Conservation (phyloP, 345 rosid genomes). For the Microthlaspi erraticum region DNA sequence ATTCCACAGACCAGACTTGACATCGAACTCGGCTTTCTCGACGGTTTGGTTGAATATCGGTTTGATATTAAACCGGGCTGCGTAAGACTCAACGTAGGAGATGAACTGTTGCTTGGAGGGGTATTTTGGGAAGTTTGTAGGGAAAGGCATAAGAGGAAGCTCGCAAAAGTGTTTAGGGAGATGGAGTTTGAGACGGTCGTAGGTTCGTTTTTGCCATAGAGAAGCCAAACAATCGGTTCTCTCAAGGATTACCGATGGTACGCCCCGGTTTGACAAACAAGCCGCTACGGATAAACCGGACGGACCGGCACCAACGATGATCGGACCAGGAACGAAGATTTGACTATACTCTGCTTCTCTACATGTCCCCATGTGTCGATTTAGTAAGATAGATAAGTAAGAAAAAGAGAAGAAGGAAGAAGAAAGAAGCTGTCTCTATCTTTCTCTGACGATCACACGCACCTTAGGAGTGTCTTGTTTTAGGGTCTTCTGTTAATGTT, state of each 20-base stretch:
- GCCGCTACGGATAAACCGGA: constrained; percentile 87
- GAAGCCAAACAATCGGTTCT: constrained; percentile 78
- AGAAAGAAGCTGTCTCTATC: constrained; percentile 20
- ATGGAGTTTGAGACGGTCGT: constrained; percentile 89
- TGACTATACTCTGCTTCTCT: constrained; percentile 37
- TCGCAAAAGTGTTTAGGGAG: constrained; percentile 87
- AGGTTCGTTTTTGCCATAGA: constrained; percentile 76
- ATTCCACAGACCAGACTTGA: constrained; percentile 57
- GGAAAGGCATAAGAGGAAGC: constrained; percentile 75
- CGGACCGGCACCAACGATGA: constrained; percentile 97
- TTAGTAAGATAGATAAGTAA: neutral
- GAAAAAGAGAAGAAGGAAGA: neutral
- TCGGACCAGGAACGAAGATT: constrained; percentile 56
- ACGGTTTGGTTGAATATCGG: constrained; percentile 75
- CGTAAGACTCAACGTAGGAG: constrained; percentile 75
- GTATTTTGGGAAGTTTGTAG: constrained; percentile 70
- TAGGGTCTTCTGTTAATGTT: constrained; percentile 36
- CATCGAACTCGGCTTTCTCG: constrained; percentile 60
- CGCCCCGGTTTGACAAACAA: constrained; percentile 62
- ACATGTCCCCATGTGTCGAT: constrained; percentile 52
- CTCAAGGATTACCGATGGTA: constrained; percentile 80
- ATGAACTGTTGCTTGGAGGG: constrained; percentile 75
- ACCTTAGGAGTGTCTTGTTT: constrained; percentile 42
- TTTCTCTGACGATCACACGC: constrained; percentile 28
- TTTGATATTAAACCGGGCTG: constrained; percentile 61